Evolutionary conservation across 306 rosid genomes (phyloP), one percentile per base, ranked within the genome.

Genomic region (Glycyrrhiza uralensis): DNA sequence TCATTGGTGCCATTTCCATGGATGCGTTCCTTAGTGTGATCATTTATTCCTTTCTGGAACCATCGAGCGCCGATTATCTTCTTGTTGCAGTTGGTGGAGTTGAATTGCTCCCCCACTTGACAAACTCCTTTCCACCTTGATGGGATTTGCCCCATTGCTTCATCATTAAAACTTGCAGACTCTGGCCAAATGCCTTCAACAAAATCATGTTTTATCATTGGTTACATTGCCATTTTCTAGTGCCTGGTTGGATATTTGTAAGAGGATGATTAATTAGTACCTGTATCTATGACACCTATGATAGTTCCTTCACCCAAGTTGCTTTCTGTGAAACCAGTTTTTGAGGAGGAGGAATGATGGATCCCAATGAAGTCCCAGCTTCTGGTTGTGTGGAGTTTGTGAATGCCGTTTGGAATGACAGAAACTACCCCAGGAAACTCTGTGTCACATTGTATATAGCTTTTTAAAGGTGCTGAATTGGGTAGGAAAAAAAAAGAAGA

Each of bases 101-200:
- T 84, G 78, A 91, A 91, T 8, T 75, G 35, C 52, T 87, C 84
- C 19, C 97, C 97, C 20, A n/a, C 54, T 82, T 89, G 84, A 75
- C 97, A 91, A 61, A 70, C 61, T 39, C 97, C 97, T 71, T 83
- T 87, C 97, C 97, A 91, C 18, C 75, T 69, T 46, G 90, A 69
- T 60, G 97, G 97, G 60, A 79, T 69, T n/a, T 76, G 54, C 38
- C 85, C 87, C 84, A 89, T 66, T 59, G 79, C 96, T 81, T 85
- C 76, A 13, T 91, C 96, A 19, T 76, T 84, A 28, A 89, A 91
- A 76, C 91, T 79, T 72, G 78, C 32, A 1, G 97, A 89, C 64
- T 89, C 96, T 38, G 97, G 97, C 97, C 97, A 91, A 55, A 88
- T 79, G 18, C 97, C 97, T 88, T 78, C 83, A 77, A 6, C n/a